Evolutionary conservation across 768 basidiomycete genomes (phyloP), one percentile per base, ranked within the genome.

Genomic region (Psilocybe sp.): DNA sequence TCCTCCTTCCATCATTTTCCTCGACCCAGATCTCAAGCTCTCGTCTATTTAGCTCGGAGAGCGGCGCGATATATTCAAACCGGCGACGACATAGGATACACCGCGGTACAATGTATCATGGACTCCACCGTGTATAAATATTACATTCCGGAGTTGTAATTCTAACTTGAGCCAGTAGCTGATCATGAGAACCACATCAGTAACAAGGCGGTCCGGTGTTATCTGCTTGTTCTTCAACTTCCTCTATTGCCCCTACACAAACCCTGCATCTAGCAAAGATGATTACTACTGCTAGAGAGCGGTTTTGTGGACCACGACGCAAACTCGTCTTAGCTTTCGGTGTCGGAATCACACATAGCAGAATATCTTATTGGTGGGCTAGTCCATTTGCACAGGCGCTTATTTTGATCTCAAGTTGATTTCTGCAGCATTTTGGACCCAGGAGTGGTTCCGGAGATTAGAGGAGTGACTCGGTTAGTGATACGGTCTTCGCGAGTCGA

Each of bases 321-420:
- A 76, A 75, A 47, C 51, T 76, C 1, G 70, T 76, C 0, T 55
- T 76, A 11, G 74, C 73, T 9, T 71, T 76, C 33, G 74, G 75
- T 53, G 66, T 75, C 1, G 74, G 74, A 13, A 74, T 72, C 0
- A 76, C 73, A 1, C 75, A 64, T 44, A 74, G 71, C 32, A 74
- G 75, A 0, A 64, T 73, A 28, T 69, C 67, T 1, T 68, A 67
- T 46, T 64, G 63, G 67, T 68, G 47, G n/a, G 55, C 31, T n/a
- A 10, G 14, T 13, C 47, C 12, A 16, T 23, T 18, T 44, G 14
- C 6, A 20, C 4, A 15, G 20, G 3, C 19, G 20, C 20, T 16
- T 39, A 35, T 10, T 36, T 45, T 15, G 39, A 48, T 38, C 15
- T 19, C 28, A 14, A 14, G 12, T 19, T 52, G 43, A 55, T 41